Evolutionary conservation across 768 basidiomycete genomes (phyloP).

Genomic region (Russula emetica): DNA sequence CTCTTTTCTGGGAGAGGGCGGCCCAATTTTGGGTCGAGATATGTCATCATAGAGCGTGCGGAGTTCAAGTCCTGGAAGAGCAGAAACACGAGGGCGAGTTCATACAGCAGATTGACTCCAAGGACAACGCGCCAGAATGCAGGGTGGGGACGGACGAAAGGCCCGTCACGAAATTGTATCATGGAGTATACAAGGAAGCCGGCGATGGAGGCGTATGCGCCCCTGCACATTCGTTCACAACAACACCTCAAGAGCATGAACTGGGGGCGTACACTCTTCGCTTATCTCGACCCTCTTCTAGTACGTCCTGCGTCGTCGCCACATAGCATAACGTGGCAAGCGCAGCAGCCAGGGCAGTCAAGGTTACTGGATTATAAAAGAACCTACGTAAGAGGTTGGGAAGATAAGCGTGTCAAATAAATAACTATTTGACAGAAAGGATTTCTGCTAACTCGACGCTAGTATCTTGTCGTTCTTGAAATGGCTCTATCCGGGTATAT

Average conservation of each 20-base stretch:
- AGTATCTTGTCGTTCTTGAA: constrained; percentile 79
- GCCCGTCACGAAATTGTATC: constrained; percentile 87
- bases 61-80: constrained; percentile 80
- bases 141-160: constrained; percentile 84
- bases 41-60: constrained; percentile 73
- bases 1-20: constrained; percentile 76
- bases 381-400: constrained; percentile 48
- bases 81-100: constrained; percentile 75
- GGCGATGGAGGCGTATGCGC: constrained; percentile 67
- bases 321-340: constrained; percentile 72
- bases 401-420: constrained; percentile 11
- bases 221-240: constrained; percentile 41
- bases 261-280: constrained; percentile 58
- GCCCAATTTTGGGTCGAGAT: constrained; percentile 68
- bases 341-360: constrained; percentile 65
- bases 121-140: constrained; percentile 79
- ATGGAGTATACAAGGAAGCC: constrained; percentile 79
- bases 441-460: constrained; percentile 63
- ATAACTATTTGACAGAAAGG: constrained; percentile 5
- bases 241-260: constrained; percentile 3
- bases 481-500: constrained; percentile 78
- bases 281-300: constrained; percentile 80
- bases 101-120: constrained; percentile 79
- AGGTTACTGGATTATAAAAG: constrained; percentile 80
- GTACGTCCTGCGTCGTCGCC: constrained; percentile 78